A percentile compares a stretch with the other conserved stretches of the same genome.
Conservation (phyloP, 805 yeast species). For the Nakazawaea peltata region DNA sequence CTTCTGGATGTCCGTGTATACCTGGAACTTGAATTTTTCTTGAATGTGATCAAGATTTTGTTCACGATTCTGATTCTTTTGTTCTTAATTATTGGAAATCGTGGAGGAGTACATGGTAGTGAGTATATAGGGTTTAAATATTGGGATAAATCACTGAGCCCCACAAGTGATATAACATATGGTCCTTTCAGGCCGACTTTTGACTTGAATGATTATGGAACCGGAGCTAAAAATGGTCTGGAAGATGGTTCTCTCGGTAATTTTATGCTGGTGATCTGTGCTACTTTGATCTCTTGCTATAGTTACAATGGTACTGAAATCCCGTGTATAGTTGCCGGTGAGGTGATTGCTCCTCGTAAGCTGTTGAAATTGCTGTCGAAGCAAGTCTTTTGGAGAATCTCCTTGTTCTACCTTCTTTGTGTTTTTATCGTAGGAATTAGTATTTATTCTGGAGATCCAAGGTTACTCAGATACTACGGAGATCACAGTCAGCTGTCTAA, state of each 20-base stretch:
- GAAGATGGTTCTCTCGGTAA: slow-evolving; percentile 56
- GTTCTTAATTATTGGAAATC: slow-evolving; percentile 56
- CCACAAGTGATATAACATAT: slow-evolving; percentile 40
- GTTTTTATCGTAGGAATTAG: slow-evolving; percentile 65
- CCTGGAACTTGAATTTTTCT: slow-evolving; percentile 66
- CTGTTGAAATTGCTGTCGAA: slow-evolving; percentile 73
- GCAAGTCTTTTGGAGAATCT: slow-evolving; percentile 64
- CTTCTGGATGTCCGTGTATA: slow-evolving; percentile 62
- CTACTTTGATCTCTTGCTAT: slow-evolving; percentile 58
- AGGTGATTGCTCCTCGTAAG: slow-evolving; percentile 72
- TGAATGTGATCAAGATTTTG: slow-evolving; percentile 50
- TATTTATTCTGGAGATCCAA: slow-evolving; percentile 71
- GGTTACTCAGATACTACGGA: slow-evolving; percentile 25
- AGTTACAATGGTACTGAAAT: slow-evolving; percentile 80
- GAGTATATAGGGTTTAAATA: slow-evolving; percentile 54
- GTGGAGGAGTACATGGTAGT: slow-evolving; percentile 44
- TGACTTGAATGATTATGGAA: slow-evolving; percentile 55
- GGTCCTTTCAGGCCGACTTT: slow-evolving; percentile 73
- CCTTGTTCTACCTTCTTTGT: slow-evolving; percentile 57
- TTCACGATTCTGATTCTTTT: slow-evolving; percentile 47
- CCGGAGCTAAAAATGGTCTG: slow-evolving; percentile 45
- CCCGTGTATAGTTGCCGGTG: slow-evolving; percentile 80
- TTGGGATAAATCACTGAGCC: slow-evolving; percentile 53
- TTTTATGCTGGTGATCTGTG: slow-evolving; percentile 51
- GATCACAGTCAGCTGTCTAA: too few species aligned